Conservation (phyloP, 1,284 basidiomycete genomes). For the Papiliotrema nemorosa region DNA sequence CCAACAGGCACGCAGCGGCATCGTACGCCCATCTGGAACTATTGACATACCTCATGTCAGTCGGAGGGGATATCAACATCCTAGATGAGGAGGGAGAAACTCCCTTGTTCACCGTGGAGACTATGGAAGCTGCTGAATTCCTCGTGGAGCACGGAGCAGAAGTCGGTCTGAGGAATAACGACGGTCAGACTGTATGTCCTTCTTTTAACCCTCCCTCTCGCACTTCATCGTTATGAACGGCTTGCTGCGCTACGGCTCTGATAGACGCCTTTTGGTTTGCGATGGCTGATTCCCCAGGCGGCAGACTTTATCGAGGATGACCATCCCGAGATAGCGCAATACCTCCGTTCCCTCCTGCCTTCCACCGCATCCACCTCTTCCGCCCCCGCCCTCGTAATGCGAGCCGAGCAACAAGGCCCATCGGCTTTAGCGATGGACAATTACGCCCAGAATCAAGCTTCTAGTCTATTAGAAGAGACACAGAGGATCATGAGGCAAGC, state of each 20-base stretch:
- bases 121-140: slow-evolving; percentile 68
- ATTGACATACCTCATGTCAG: slow-evolving; percentile 70
- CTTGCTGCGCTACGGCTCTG: too few relatives aligned
- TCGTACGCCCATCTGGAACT: slow-evolving; percentile 79
- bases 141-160: slow-evolving; percentile 77
- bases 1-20: slow-evolving; percentile 79
- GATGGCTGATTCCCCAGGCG: too few relatives aligned
- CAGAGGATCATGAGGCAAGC: slow-evolving; percentile 54
- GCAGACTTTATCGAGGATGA: slow-evolving; percentile 72
- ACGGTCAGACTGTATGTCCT: slow-evolving; percentile 68
- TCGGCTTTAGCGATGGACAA: slow-evolving; percentile 67
- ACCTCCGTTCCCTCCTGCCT: slow-evolving; percentile 57
- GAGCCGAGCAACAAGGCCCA: not conserved
- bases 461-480: slow-evolving; percentile 63
- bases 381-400: not conserved
- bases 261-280: too few relatives aligned
- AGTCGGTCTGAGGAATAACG: slow-evolving; percentile 60
- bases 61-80: slow-evolving; percentile 81
- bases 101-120: slow-evolving; percentile 85
- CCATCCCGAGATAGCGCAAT: slow-evolving; percentile 69
- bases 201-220: too few relatives aligned
- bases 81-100: slow-evolving; percentile 85
- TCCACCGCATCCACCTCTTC: slow-evolving; percentile 29
- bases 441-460: slow-evolving; percentile 66
- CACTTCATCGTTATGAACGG: too few relatives aligned